A percentile compares a stretch with the other conserved stretches of the same genome.
Conservation (phyloP, 2,329 filamentous ascomycete genomes). For the Aschersonia sp. region DNA sequence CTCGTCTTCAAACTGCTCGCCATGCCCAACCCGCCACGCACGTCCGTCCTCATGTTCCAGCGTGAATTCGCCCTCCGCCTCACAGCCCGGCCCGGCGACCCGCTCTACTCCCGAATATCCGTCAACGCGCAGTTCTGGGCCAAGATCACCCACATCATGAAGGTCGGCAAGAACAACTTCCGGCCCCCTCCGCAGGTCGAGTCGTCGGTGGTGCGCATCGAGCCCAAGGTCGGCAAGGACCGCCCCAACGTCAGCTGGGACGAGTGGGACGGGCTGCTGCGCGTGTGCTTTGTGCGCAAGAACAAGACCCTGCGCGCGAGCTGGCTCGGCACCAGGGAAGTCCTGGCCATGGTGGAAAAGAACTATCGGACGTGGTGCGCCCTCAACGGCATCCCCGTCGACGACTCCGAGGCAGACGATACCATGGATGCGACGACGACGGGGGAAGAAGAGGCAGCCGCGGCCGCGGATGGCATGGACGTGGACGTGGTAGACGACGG, state of each 20-base stretch:
- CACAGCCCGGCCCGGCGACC: slow-evolving; percentile 75
- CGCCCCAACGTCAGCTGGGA: slow-evolving; percentile 82
- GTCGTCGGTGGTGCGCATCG: slow-evolving; percentile 76
- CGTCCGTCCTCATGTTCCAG: slow-evolving; percentile 90
- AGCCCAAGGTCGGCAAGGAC: slow-evolving; percentile 64
- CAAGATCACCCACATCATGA: slow-evolving; percentile 59
- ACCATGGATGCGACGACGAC: slow-evolving; percentile 21
- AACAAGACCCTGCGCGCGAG: slow-evolving; percentile 79
- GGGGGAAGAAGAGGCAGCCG: slow-evolving; percentile 20
- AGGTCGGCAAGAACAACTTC: slow-evolving; percentile 94
- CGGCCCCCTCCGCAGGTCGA: slow-evolving; percentile 89
- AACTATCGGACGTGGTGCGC: slow-evolving; percentile 89
- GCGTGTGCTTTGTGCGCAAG: slow-evolving; percentile 59
- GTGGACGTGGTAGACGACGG: slow-evolving; percentile 43
- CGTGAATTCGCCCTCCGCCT: slow-evolving; percentile 85
- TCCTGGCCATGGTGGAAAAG: slow-evolving; percentile 66
- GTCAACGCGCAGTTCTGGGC: slow-evolving; percentile 90
- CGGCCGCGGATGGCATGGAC: slow-evolving; percentile 33
- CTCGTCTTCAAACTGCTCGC: slow-evolving; percentile 82
- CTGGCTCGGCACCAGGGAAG: slow-evolving; percentile 67
- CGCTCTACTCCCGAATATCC: slow-evolving; percentile 77
- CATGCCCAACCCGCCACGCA: slow-evolving; percentile 65
- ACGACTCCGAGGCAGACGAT: slow-evolving; percentile 45
- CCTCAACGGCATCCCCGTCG: slow-evolving; percentile 65
- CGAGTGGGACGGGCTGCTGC: slow-evolving; percentile 83